These are phyloP conservation scores for Fusarium equiseti DNA, from an alignment of 2,329 filamentous ascomycete genomes.

Conservation along the genomic window DNA sequence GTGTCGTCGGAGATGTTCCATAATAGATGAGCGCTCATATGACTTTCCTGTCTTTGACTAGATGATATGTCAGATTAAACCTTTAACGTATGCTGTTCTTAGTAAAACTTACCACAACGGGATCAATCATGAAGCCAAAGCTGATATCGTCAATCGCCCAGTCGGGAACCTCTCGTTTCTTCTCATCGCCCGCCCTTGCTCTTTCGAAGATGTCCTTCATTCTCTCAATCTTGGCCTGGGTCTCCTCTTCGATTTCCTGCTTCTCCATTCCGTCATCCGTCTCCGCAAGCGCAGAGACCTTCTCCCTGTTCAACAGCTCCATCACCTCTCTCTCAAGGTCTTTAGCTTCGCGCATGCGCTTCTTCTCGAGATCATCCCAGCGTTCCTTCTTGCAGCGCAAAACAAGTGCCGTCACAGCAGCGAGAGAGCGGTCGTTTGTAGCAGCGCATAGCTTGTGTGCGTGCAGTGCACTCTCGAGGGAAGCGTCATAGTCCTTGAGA, in stretches of 20 bases:
- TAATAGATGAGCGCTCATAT: constrained; percentile 87
- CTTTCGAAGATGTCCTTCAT: constrained; percentile 65
- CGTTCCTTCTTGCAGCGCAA: constrained; percentile 85
- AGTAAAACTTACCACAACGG: constrained; percentile 64
- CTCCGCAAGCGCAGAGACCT: constrained; percentile 56
- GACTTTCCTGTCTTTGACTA: constrained; percentile 87
- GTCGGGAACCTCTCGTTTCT: constrained; percentile 74
- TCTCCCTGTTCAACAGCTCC: constrained; percentile 61
- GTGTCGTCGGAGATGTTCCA: constrained; percentile 84
- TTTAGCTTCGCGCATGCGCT: constrained; percentile 65
- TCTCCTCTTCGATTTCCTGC: constrained; percentile 62
- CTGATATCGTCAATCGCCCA: constrained; percentile 82
- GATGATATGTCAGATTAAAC: constrained; percentile 18
- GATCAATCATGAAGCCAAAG: constrained; percentile 80
- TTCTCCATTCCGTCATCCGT: constrained; percentile 62
- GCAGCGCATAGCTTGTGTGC: constrained; percentile 79
- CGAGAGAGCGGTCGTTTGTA: constrained; percentile 74
- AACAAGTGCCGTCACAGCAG: constrained; percentile 78
- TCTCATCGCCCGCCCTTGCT: constrained; percentile 59
- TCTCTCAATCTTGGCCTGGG: constrained; percentile 58
- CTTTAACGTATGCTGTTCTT: not conserved
- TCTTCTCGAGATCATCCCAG: constrained; percentile 81
- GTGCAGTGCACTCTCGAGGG: constrained; percentile 74
- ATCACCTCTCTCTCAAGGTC: constrained; percentile 72
- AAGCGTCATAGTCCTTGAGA: constrained; percentile 73